phyloP scores from a whole-genome alignment of 768 basidiomycete species.

The Boletus tomentosulus region DNA sequence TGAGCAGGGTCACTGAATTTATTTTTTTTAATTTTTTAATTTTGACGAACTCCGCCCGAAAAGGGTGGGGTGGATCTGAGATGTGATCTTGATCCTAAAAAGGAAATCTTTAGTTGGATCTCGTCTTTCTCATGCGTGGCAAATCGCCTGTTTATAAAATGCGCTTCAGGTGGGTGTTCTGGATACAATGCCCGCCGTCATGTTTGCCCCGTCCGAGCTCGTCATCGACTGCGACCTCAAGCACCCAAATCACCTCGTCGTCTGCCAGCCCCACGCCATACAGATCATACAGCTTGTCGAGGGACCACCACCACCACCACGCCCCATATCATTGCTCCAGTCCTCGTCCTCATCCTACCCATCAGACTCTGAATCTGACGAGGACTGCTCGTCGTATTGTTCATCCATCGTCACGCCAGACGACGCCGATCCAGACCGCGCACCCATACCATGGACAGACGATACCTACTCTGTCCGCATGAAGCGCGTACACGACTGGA shows the following conservation, averaged over 20 bases:
- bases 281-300: slow-evolving; percentile 77
- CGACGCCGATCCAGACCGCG: slow-evolving; percentile 25
- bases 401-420: slow-evolving; percentile 54
- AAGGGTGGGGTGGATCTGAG: slow-evolving; percentile 14
- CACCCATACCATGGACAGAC: slow-evolving; percentile 30
- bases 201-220: slow-evolving; percentile 23
- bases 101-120: slow-evolving; percentile 6
- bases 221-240: slow-evolving; percentile 33
- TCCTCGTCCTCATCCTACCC: slow-evolving; percentile 36
- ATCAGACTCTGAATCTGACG: slow-evolving; percentile 33
- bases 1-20: slow-evolving; percentile 30
- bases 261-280: slow-evolving; percentile 46
- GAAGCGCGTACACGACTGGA: slow-evolving; percentile 70
- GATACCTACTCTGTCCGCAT: slow-evolving; percentile 54
- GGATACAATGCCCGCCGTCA: slow-evolving; percentile 13
- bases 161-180: too few relatives aligned
- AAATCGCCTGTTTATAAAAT: slow-evolving; percentile 19
- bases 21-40: not conserved
- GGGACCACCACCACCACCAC: slow-evolving; percentile 47
- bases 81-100: slow-evolving; percentile 11
- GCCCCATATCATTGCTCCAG: slow-evolving; percentile 34
- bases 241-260: slow-evolving; percentile 40
- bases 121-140: slow-evolving; percentile 20
- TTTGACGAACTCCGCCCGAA: not conserved
- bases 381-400: slow-evolving; percentile 67